Base-by-base conservation (phyloP, 2,329 filamentous ascomycete genomes). In the Cercospora sp. region DNA sequence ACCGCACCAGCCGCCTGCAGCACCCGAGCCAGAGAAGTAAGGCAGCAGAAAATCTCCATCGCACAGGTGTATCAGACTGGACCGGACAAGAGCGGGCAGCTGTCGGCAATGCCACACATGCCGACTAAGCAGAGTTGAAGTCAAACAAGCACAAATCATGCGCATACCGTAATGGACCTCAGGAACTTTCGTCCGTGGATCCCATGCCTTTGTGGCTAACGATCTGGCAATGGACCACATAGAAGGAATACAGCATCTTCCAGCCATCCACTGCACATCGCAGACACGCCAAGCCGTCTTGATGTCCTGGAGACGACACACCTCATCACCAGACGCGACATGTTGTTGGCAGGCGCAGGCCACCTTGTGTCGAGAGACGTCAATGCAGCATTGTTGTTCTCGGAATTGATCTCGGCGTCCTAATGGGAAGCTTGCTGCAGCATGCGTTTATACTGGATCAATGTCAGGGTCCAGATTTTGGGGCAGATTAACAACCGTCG, bases 1-100 rank as follows among this genome's bases (percentile, higher is more conserved):
- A 57, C 66, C 68, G 18, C 65, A 68, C 61, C 65, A 70, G 63
- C 68, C 70, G 48, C 70, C 70, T 60, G 62, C 64, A 33, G 33
- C 62, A 42, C 60, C 67, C 26, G 55, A 59, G 23, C 59, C 59
- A 13, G 30, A 66, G 63, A 65, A 65, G 60, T 66, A 68, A 31
- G 53, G 53, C 55, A 5, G 10, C 28, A 18, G 28, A 33, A 23
- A 3, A 48, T 48, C 20, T 45, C 5, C 23, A 3, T 36, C 33
- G 18, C n/a, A 20, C 18, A 12, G 8, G 10, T 18, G 5, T 48
- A 23, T 48, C 18, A 20, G 28, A 58, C 9, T 13, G 55, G 55
- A 59, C 55, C 8, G 18, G 55, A 33, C 20, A 23, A 12, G 26
- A 31, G 3, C 23, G 10, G 18, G 5, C 48, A 53, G 20, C 12